Percentiles rank a stretch among this genome's conserved stretches.
These are phyloP conservation scores for Aspergillus viridinutans DNA, from an alignment of 2,329 filamentous ascomycete species.

Conservation along the genomic window DNA sequence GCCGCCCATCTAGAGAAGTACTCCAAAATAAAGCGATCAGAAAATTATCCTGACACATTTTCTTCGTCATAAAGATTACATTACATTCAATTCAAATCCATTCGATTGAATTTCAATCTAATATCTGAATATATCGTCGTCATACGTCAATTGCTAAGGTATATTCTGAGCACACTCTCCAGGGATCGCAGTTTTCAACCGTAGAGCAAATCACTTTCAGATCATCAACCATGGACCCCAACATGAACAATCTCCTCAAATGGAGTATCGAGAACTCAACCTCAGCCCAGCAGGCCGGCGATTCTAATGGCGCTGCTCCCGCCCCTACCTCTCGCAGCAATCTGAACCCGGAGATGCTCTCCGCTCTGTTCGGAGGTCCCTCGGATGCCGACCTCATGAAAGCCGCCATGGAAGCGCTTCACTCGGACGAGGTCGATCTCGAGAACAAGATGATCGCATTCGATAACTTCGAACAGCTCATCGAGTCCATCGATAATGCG, in stretches of 20 bases:
- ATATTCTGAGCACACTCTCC: background rate
- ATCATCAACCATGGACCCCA: slow-evolving; percentile 52
- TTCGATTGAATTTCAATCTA: background rate
- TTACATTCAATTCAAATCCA: background rate
- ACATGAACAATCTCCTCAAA: slow-evolving; percentile 72
- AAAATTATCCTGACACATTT: background rate
- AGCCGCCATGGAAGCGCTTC: slow-evolving; percentile 73
- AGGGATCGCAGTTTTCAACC: slow-evolving; percentile 2
- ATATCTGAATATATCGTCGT: background rate
- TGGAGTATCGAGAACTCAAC: slow-evolving; percentile 68
- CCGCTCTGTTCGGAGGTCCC: slow-evolving; percentile 73
- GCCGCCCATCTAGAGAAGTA: background rate
- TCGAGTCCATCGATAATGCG: slow-evolving; percentile 92
- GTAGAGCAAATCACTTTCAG: slow-evolving; percentile 6
- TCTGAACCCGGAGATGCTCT: slow-evolving; percentile 67
- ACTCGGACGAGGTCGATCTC: slow-evolving; percentile 60
- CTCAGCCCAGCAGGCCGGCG: slow-evolving; percentile 27
- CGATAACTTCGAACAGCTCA: slow-evolving; percentile 90
- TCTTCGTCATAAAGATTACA: background rate
- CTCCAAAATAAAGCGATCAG: background rate
- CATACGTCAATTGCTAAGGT: background rate
- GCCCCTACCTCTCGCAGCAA: slow-evolving; percentile 33
- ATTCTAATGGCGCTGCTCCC: slow-evolving; percentile 31
- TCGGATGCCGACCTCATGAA: slow-evolving; percentile 92
- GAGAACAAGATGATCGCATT: slow-evolving; percentile 79